A percentile compares a stretch with the other conserved stretches of the same genome.
Conservation (phyloP, 2,329 filamentous ascomycete species). For the Alternaria incomplexa region DNA sequence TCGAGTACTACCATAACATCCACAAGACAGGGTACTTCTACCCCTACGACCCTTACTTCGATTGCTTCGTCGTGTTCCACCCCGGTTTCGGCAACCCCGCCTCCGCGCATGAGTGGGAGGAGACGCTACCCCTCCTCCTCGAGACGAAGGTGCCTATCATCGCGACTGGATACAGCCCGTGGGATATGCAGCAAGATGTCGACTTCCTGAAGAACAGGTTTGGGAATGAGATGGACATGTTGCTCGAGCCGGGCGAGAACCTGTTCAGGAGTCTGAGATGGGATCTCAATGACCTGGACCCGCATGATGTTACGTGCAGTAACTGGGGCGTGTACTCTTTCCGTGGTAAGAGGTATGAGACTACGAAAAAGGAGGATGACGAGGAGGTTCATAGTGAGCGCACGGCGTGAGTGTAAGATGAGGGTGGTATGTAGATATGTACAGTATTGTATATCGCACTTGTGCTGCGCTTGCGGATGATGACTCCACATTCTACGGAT, state of each 20-base stretch:
- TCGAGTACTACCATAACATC: constrained; percentile 97
- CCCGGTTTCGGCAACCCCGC: constrained; percentile 94
- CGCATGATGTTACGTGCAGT: constrained; percentile 90
- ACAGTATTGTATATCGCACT: not conserved
- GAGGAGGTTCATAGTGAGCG: constrained; percentile 43
- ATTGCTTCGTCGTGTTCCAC: constrained; percentile 96
- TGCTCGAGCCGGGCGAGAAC: constrained; percentile 93
- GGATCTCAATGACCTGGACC: constrained; percentile 96
- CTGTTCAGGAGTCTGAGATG: constrained; percentile 90
- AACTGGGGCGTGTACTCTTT: constrained; percentile 99
- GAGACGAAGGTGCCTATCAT: constrained; percentile 96
- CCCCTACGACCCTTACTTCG: constrained; percentile 97
- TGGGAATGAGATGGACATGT: constrained; percentile 86
- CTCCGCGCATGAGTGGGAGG: constrained; percentile 90
- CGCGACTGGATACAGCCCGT: constrained; percentile 94
- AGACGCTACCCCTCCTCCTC: constrained; percentile 85
- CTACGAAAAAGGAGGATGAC: constrained; percentile 61
- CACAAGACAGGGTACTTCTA: constrained; percentile 90
- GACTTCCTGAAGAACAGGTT: constrained; percentile 87
- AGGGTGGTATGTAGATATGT: not conserved
- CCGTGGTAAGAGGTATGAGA: constrained; percentile 91
- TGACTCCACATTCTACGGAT: not conserved
- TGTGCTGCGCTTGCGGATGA: not conserved
- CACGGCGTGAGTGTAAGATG: constrained; percentile 24
- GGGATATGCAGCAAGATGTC: constrained; percentile 91